Conservation (phyloP, 106 monocot genomes). For the Chionographis japonica region DNA sequence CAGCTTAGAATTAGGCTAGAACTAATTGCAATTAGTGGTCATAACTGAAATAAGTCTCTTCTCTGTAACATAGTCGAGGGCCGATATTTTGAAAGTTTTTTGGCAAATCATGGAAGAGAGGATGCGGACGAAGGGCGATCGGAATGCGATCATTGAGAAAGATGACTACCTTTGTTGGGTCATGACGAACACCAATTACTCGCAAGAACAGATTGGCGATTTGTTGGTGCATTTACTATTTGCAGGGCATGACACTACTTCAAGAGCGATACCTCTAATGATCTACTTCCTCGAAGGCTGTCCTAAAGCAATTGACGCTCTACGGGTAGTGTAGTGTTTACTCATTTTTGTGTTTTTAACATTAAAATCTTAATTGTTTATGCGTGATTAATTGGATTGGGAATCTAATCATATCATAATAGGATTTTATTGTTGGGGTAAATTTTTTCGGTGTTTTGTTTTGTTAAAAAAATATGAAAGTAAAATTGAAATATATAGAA, state of each 20-base stretch:
- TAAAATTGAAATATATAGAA: too few species aligned
- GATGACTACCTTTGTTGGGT: slow-evolving; percentile 12
- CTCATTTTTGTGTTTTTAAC: too few species aligned
- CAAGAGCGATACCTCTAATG: not conserved
- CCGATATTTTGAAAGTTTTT: not conserved
- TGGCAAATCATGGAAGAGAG: slow-evolving; percentile 5
- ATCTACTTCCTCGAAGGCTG: slow-evolving; percentile 16
- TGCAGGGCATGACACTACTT: slow-evolving; percentile 15
- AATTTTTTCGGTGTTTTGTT: too few species aligned
- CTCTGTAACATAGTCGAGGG: slow-evolving; percentile 1
- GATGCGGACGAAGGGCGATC: not conserved
- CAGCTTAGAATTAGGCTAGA: too few species aligned
- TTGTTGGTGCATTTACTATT: slow-evolving; percentile 3
- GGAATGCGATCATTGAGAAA: not conserved
- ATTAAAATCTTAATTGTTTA: too few species aligned
- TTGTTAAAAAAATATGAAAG: too few species aligned
- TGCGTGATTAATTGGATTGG: too few species aligned
- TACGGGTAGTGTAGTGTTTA: slow-evolving; percentile 2
- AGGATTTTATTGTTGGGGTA: too few species aligned
- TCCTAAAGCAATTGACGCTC: slow-evolving; percentile 16
- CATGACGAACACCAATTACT: not conserved
- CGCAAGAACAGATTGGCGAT: slow-evolving; percentile 1
- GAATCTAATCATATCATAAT: too few species aligned
- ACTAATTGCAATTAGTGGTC: too few species aligned
- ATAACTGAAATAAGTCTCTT: not conserved